Base-by-base conservation (phyloP, 2,329 filamentous ascomycete genomes). In the Fusarium veterinarium region DNA sequence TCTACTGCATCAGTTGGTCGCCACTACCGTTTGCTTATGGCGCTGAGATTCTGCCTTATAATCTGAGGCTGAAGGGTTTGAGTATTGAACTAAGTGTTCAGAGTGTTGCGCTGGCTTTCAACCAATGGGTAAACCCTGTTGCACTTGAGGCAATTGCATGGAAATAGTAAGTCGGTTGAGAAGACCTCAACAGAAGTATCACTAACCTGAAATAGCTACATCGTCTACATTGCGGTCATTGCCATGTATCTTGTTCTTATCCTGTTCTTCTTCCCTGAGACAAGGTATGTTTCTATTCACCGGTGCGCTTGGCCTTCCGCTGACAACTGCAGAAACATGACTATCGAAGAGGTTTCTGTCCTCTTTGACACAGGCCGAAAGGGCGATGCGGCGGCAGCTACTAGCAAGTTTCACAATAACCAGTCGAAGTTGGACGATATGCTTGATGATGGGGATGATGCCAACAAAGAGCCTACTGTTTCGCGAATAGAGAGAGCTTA, bases 41-140 rank as follows among this genome's bases (percentile, higher is more conserved):
- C 0, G 71, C 75, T 13, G 77, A 79, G 63, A 78, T 79, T 33
- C 57, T 79, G 2, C 77, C 77, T 1, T 79, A 77, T 23, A 72
- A 71, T 10, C 67, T 79, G 4, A 69, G 77, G 12, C 35, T 77
- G 25, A 79, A 79, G 48, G 77, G 77, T 2, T 56, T 78, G 20
- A 75, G 71, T 33, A 73, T 78, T 9, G 64, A 69, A 40, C 16
- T 64, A 0, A 62, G 57, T 33, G 59, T 74, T 12, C 60, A 69
- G 19, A 74, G 59, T 31, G 65, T 77, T 14, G 73, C 71, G 2
- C 41, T 73, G 3, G 68, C 75, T 30, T 75, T 77, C 46, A 77
- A 75, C 2, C 71, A 75, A 30, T 76, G 67, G 64, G 75, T 77
- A 0, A 77, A 77, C 16, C 75, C 74, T 0, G 72, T 76, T 20